Evolutionary conservation across 2,329 filamentous ascomycete genomes (phyloP), one percentile per base, ranked within the genome.

Genomic region (Curvularia lunata): DNA sequence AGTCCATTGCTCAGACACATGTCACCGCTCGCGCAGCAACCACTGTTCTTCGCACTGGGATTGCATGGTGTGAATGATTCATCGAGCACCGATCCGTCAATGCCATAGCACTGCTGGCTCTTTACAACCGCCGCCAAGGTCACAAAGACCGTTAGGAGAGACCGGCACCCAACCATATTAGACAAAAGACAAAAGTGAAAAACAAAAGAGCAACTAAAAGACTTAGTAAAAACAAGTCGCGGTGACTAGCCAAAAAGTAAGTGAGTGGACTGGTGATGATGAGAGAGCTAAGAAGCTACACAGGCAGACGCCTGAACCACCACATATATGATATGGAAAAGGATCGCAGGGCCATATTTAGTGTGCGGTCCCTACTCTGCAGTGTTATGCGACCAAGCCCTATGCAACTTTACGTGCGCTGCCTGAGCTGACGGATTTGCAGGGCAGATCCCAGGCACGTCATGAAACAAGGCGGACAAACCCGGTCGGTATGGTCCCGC

Each of bases 11-110:
- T 68, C 37, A 76, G 58, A 40, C 74, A 75, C 10, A 76, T 58
- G 42, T 76, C 74, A 27, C 70, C 65, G 37, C 64, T 69, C 18
- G 74, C 72, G 59, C 74, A 76, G 58, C 73, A 76, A 27, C 69
- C 72, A 50, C 70, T 74, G 46, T 74, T 70, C 40, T 66, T 65
- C 16, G 71, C 64, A 27, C 42, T 54, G 4, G 69, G 59, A 37
- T 72, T 72, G 53, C 74, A 76, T 52, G 72, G 67, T n/a, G 58
- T 65, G 48, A 65, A 75, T 32, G 66, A 63, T 25, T 61, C 54
- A 57, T 74, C 68, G 41, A 75, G 69, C 54, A 60, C 54, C 37
- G 59, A 62, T 23, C 74, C 73, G 38, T 72, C 65, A 43, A 75
- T 64, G 32, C 62, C 62, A 50, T 74, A 76, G 61, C 73, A 76